Conservation (phyloP, 192 early-diverging fungal species). For the Linnemannia hyalina region DNA sequence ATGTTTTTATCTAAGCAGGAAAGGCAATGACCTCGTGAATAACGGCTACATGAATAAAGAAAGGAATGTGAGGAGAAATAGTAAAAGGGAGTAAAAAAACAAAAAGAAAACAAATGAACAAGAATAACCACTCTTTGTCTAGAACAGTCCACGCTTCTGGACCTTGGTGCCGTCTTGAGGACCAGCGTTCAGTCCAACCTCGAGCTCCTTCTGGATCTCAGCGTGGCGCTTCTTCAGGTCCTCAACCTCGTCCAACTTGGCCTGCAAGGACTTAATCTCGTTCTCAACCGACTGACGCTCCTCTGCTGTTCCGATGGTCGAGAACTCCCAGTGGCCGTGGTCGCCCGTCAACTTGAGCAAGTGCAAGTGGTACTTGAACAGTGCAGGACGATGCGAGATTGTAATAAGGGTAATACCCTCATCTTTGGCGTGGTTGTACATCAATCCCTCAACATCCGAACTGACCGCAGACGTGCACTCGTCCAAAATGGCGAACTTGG, state of each 20-base stretch:
- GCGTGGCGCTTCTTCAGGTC: constrained; percentile 57
- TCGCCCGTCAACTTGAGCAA: constrained; percentile 92
- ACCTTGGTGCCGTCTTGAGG: constrained; percentile 54
- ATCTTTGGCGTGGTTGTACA: constrained; percentile 86
- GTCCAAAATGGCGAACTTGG: constrained; percentile 95
- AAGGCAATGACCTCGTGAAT: background rate
- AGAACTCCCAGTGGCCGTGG: constrained; percentile 88
- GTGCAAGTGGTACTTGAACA: constrained; percentile 97
- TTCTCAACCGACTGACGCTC: constrained; percentile 88
- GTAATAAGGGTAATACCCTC: constrained; percentile 94
- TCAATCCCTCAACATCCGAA: constrained; percentile 92
- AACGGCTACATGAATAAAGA: background rate
- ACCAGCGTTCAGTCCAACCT: constrained; percentile 57
- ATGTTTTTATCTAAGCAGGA: background rate
- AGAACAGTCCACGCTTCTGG: constrained; percentile 52
- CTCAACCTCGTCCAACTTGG: constrained; percentile 66
- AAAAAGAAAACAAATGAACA: background rate
- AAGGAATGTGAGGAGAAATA: background rate
- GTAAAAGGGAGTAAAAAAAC: background rate
- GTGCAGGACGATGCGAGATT: constrained; percentile 93
- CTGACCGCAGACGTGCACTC: constrained; percentile 92
- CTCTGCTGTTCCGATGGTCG: constrained; percentile 82
- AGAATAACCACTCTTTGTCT: background rate
- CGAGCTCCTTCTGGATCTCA: constrained; percentile 67
- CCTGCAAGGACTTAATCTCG: constrained; percentile 82